Evolutionary conservation across 2,329 filamentous ascomycete species (phyloP).

Genomic region (Capronia coronata): DNA sequence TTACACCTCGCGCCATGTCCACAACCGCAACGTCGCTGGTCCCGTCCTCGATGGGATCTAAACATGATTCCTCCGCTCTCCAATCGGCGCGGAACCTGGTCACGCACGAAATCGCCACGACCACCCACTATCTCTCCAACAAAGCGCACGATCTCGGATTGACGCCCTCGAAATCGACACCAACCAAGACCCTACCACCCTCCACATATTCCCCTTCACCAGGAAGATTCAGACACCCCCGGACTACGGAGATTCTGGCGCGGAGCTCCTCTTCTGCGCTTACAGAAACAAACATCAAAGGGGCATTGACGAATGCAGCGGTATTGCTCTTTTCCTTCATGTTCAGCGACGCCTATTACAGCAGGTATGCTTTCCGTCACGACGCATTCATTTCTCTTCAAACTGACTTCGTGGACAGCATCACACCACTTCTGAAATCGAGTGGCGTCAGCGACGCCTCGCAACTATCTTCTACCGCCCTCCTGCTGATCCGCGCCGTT

Average conservation of each 20-base stretch:
- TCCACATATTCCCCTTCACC: slow-evolving; percentile 38
- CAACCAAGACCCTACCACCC: background rate
- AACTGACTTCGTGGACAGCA: slow-evolving; percentile 29
- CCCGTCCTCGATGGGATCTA: slow-evolving; percentile 10
- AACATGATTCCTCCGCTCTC: slow-evolving; percentile 7
- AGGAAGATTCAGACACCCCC: slow-evolving; percentile 86
- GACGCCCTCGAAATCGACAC: background rate
- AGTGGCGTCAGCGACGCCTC: slow-evolving; percentile 35
- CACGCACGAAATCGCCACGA: slow-evolving; percentile 5
- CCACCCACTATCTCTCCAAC: slow-evolving; percentile 1
- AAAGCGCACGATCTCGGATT: slow-evolving; percentile 1
- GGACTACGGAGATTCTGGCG: slow-evolving; percentile 75
- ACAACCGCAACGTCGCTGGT: slow-evolving; percentile 17
- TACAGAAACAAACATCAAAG: slow-evolving; percentile 65
- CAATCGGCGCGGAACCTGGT: slow-evolving; percentile 6
- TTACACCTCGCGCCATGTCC: slow-evolving; percentile 13
- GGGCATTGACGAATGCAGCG: slow-evolving; percentile 60
- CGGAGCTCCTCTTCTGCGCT: slow-evolving; percentile 75
- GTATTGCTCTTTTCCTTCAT: slow-evolving; percentile 48
- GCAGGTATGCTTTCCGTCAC: slow-evolving; percentile 5
- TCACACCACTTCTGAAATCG: slow-evolving; percentile 31
- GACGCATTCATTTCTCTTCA: background rate
- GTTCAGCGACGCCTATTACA: slow-evolving; percentile 30
- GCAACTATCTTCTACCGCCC: slow-evolving; percentile 35
- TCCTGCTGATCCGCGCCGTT: slow-evolving; percentile 55